Percentiles rank a stretch among this genome's conserved stretches.
phyloP scores from a whole-genome alignment of 169 alveolate genomes.

The Sarcocystis neurona region DNA sequence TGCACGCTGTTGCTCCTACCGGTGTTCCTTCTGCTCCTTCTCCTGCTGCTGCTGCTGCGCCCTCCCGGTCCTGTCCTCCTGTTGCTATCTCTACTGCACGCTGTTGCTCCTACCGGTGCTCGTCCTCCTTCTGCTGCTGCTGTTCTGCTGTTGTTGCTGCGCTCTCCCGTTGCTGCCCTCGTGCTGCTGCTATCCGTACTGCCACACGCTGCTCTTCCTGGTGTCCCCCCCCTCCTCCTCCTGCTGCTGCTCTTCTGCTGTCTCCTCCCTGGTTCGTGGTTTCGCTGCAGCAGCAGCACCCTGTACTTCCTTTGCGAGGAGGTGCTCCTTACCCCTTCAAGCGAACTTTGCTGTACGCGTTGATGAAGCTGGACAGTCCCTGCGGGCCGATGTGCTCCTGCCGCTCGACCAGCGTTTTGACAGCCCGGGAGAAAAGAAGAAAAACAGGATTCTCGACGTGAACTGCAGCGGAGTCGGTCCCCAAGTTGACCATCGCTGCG shows the following conservation, averaged over 20 bases:
- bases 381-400: slow-evolving; percentile 35
- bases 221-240: not conserved
- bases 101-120: not conserved
- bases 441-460: slow-evolving; percentile 21
- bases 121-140: not conserved
- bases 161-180: too few species aligned
- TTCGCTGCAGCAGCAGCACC: not conserved
- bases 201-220: not conserved
- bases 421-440: slow-evolving; percentile 17
- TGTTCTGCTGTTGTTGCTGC: too few species aligned
- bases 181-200: too few species aligned
- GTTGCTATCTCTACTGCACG: too few species aligned
- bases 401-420: not conserved
- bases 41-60: not conserved
- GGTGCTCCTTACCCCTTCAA: slow-evolving; percentile 1
- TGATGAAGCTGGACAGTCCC: slow-evolving; percentile 25
- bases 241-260: not conserved
- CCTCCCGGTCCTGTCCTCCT: too few species aligned
- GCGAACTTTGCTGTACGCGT: slow-evolving; percentile 33
- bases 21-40: not conserved
- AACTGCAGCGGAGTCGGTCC: not conserved
- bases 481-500: slow-evolving; percentile 26
- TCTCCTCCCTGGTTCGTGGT: not conserved
- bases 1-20: not conserved
- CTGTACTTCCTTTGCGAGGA: too few species aligned